Evolutionary conservation across 2,329 filamentous ascomycete species (phyloP), one percentile per base, ranked within the genome.

Genomic region (Trichoderma citrinoviride): DNA sequence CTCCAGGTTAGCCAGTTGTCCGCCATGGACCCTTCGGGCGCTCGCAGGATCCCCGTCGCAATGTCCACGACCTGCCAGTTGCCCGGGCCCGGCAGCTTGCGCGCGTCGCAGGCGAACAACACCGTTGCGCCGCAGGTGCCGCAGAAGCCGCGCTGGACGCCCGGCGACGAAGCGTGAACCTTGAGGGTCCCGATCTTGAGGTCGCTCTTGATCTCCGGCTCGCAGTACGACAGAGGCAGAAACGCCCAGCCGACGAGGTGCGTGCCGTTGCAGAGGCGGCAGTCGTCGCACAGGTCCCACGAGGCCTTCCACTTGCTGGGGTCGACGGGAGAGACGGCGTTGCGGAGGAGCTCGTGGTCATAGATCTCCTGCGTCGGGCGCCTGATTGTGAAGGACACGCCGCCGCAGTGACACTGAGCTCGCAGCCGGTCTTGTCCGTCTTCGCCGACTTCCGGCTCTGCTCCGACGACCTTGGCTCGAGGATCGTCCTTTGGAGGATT

Each of bases 1-100:
- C 79, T 72, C 81, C 82, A 83, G 1, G 75, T 78, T 19, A 83
- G 65, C 82, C 82, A 83, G 7, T 76, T 72, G 67, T 80, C 76
- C 0, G 80, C 80, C 72, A 78, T 74, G 3, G 74, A 68, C 0
- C 81, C 81, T 63, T 80, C 80, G 0, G 78, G 78, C 3, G 79
- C 79, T 62, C 80, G 73, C 61, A 84, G 65, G 2, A 83, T 70
- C 1, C 81, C 81, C 1, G 77, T 75, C 0, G 81, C 77, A 2
- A 83, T 64, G 53, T 81, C 78, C 1, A 81, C 72, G 10, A 83
- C 64, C 46, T 74, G 72, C 64, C 73, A 70, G 25, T 73, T 68
- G 17, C 73, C 74, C 1, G 68, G 69, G n/a, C 73, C 74, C 2
- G 67, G 68, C 8, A 73, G 72, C 5, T 68, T 72, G 43, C 76